Percentiles rank a stretch among this genome's conserved stretches.
These are phyloP conservation scores for Adenanthera pavonina DNA, from an alignment of 306 rosid species.

Conservation along the genomic window DNA sequence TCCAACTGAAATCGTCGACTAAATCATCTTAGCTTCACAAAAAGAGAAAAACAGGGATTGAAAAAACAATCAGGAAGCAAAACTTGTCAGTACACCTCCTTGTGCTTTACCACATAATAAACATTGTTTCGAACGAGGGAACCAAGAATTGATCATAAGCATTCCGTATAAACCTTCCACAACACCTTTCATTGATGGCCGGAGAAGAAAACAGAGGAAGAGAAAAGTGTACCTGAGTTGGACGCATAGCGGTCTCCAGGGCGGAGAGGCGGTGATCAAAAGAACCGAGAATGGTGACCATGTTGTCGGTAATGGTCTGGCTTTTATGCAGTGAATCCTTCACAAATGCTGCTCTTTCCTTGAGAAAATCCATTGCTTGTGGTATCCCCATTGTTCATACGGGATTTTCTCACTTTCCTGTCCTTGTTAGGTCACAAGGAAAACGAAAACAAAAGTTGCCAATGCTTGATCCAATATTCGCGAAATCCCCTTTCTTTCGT, in stretches of 20 bases:
- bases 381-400: conserved; percentile 58
- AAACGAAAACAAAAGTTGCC: conserved; percentile 17
- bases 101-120: background rate
- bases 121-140: background rate
- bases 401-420: conserved; percentile 34
- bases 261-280: conserved; percentile 96
- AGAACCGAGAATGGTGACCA: conserved; percentile 94
- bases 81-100: background rate
- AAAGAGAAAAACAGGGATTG: conserved; percentile 24
- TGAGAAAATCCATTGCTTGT: conserved; percentile 65
- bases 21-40: conserved; percentile 28
- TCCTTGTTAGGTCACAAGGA: conserved; percentile 38
- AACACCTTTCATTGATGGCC: background rate
- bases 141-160: background rate
- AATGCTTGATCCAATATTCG: conserved; percentile 17
- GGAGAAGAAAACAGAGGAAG: conserved; percentile 4
- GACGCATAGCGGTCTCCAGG: conserved; percentile 95
- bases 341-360: conserved; percentile 62
- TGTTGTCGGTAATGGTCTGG: conserved; percentile 77
- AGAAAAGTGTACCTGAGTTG: conserved; percentile 72
- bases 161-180: background rate
- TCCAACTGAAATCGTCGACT: background rate
- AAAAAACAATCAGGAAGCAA: background rate
- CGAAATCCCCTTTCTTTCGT: background rate
- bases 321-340: conserved; percentile 78